Evolutionary conservation across 192 early-diverging fungal genomes (phyloP), one percentile per base, ranked within the genome.

Genomic region (Rhizoclosmatium globosum): DNA sequence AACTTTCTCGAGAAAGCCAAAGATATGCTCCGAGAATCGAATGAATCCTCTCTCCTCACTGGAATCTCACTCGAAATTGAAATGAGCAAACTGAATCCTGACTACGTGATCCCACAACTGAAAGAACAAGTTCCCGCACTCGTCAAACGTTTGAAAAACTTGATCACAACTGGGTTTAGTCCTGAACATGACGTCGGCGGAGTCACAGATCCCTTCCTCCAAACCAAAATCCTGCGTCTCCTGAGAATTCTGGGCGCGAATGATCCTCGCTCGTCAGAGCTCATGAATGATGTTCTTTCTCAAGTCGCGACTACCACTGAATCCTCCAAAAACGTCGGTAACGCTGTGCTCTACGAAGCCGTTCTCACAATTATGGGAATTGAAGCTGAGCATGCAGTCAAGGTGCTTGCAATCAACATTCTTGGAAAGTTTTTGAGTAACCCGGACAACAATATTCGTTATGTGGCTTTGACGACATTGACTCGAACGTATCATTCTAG

Each of bases 221-320:
- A 99, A 84, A 94, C 97, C 56, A 96, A 96, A 77, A 90, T 97
- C 44, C 82, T 99, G 50, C 89, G 94, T 2, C 86, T 99, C 53
- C 88, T 99, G 76, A 87, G 97, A 45, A 90, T 97, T 61, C 87
- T 98, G 43, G 93, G 91, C 2, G 88, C 88, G 56, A 94, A 91
- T 23, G 94, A 97, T 78, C 87, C 90, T 3, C 89, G 89, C 58
- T 91, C 93, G 38, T 92, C 92, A 39, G 98, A 99, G 78, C 85
- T 92, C 15, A 95, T 97, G 93, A 99, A 99, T 85, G 98, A 99
- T 70, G 92, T 97, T 68, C 88, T 99, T 48, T 95, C 98, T 47
- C 96, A 96, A 85, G 95, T 99, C 41, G 98, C 97, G 1, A 98
- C 95, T 61, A 96, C 93, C 72, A 97, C 95, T 19, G 97, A 98